These are phyloP conservation scores for Wallacemonas sp. DNA, from an alignment of 208 protist genomes.

Conservation along the genomic window DNA sequence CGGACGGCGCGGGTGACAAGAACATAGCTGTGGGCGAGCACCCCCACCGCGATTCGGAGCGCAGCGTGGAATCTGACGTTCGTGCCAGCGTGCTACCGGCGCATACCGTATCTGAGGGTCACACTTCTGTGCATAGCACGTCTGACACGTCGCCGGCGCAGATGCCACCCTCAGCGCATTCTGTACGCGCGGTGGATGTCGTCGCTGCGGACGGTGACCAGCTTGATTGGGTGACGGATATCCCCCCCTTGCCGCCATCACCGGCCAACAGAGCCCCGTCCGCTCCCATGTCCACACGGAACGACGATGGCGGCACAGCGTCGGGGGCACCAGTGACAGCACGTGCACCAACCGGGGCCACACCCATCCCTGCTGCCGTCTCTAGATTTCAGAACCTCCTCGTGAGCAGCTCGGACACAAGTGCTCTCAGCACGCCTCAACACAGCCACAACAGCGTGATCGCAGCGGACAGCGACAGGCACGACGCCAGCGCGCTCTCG, in stretches of 20 bases:
- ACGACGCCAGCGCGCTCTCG: too few relatives aligned
- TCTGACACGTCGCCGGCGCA: too few relatives aligned
- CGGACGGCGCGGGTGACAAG: not conserved
- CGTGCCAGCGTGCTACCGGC: too few relatives aligned
- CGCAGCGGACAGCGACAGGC: too few relatives aligned
- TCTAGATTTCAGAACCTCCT: conserved; percentile 16
- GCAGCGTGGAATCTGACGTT: too few relatives aligned
- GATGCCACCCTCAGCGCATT: too few relatives aligned
- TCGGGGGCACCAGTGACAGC: not conserved
- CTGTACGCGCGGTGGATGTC: too few relatives aligned
- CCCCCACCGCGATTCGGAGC: not conserved
- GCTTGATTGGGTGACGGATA: not conserved
- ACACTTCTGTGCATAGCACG: too few relatives aligned
- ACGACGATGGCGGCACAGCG: too few relatives aligned
- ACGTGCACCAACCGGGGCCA: conserved; percentile 14
- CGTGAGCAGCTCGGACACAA: conserved; percentile 4
- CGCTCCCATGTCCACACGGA: too few relatives aligned
- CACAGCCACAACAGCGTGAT: not conserved
- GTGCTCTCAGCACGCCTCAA: not conserved
- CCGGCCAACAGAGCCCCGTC: not conserved
- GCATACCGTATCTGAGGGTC: too few relatives aligned
- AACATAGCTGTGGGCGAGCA: not conserved
- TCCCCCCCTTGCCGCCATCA: not conserved
- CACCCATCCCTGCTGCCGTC: conserved; percentile 12
- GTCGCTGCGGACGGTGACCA: too few relatives aligned